Conservation (phyloP, 257 asterid species). For the Coffea eugenioides region DNA sequence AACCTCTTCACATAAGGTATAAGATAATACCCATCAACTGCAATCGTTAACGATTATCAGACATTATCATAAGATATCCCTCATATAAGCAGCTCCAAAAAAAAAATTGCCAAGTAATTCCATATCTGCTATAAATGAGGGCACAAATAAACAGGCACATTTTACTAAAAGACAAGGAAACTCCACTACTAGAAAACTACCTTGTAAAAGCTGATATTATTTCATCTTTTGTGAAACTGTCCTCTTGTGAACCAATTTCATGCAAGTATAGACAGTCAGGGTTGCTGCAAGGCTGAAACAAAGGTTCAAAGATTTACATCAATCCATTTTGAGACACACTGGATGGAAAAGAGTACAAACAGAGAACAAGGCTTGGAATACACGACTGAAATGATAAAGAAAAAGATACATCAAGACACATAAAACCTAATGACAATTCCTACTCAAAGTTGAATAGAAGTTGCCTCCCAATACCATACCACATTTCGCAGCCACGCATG, state of each 20-base stretch:
- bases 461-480: constrained; percentile 43
- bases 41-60: neutral
- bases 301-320: neutral
- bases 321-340: neutral
- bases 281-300: constrained; percentile 83
- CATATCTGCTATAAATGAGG: neutral
- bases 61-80: neutral
- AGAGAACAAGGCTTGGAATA: neutral
- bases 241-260: constrained; percentile 82
- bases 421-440: neutral
- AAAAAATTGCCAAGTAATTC: neutral
- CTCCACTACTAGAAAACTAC: constrained; percentile 28
- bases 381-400: constrained; percentile 2
- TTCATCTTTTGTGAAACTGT: constrained; percentile 91
- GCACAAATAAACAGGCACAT: neutral
- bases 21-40: neutral
- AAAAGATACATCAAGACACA: neutral
- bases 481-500: constrained; percentile 88
- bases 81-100: neutral
- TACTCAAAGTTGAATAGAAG: neutral
- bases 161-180: neutral
- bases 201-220: constrained; percentile 84
- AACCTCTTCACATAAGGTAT: neutral
- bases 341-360: neutral
- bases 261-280: constrained; percentile 90